These are phyloP conservation scores for Fusarium foetens DNA, from an alignment of 2,329 filamentous ascomycete species.

Conservation along the genomic window DNA sequence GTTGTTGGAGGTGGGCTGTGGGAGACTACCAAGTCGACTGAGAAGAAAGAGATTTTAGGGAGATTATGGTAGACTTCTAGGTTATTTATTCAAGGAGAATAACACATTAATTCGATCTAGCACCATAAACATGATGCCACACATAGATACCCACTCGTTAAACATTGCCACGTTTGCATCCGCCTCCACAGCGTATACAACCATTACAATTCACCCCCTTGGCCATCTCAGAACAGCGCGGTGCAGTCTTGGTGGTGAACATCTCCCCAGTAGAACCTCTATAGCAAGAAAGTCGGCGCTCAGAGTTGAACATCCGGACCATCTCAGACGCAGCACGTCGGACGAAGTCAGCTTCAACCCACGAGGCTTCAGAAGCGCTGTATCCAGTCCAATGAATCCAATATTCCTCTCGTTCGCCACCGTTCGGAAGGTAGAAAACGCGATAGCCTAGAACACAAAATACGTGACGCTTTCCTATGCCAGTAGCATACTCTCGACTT, in stretches of 20 bases:
- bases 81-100: not conserved
- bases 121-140: not conserved
- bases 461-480: not conserved
- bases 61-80: not conserved
- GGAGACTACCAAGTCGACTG: slow-evolving; percentile 1
- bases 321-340: not conserved
- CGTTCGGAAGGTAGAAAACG: not conserved
- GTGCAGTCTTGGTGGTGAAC: not conserved
- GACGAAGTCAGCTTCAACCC: not conserved
- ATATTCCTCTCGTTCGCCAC: not conserved
- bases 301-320: not conserved
- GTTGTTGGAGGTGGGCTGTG: not conserved
- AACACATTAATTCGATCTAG: not conserved
- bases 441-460: not conserved
- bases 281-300: slow-evolving; percentile 2
- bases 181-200: not conserved
- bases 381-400: not conserved
- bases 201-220: not conserved
- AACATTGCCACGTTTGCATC: not conserved
- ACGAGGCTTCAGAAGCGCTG: not conserved
- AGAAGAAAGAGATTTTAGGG: not conserved
- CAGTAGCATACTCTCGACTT: not conserved
- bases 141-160: not conserved
- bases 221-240: not conserved
- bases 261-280: not conserved